phyloP scores from a whole-genome alignment of 2,329 filamentous ascomycete genomes.

The Ophiostoma australiae region DNA sequence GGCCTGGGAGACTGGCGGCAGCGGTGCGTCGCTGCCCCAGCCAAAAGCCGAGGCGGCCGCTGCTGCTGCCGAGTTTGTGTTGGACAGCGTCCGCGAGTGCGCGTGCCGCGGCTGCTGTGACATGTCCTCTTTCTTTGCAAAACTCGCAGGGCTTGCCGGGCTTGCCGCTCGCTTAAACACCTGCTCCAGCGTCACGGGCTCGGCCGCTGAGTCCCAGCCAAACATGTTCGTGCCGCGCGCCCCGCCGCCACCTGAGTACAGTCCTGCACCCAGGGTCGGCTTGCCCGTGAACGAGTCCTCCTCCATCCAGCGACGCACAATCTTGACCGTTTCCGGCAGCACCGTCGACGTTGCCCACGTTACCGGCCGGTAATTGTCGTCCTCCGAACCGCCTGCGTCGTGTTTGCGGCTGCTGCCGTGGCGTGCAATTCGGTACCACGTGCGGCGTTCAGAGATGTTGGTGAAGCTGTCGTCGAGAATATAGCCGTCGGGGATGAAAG shows the following conservation, averaged over 20 bases:
- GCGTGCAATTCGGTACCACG: constrained; percentile 61
- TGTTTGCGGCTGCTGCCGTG: constrained; percentile 55
- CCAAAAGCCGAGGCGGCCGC: constrained; percentile 16
- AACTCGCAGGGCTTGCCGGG: not conserved
- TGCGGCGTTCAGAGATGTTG: constrained; percentile 54
- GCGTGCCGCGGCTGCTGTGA: not conserved
- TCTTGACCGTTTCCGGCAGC: constrained; percentile 50
- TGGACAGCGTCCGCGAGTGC: not conserved
- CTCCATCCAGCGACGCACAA: constrained; percentile 62
- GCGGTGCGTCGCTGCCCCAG: constrained; percentile 8
- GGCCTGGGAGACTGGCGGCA: not conserved
- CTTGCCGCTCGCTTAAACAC: constrained; percentile 36
- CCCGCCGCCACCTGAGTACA: constrained; percentile 32
- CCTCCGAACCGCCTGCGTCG: constrained; percentile 40
- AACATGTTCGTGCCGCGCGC: constrained; percentile 48
- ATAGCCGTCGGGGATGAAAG: constrained; percentile 41
- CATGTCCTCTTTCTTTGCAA: not conserved
- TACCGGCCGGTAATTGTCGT: constrained; percentile 57
- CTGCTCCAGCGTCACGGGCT: constrained; percentile 46
- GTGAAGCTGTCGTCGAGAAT: constrained; percentile 50
- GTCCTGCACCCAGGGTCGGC: constrained; percentile 37
- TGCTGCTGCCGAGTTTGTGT: not conserved
- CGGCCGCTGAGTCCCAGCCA: constrained; percentile 55
- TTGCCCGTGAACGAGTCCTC: constrained; percentile 56
- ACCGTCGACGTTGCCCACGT: constrained; percentile 53